These are phyloP conservation scores for Trichoderma lentiforme DNA, from an alignment of 2,329 filamentous ascomycete genomes.

Conservation along the genomic window DNA sequence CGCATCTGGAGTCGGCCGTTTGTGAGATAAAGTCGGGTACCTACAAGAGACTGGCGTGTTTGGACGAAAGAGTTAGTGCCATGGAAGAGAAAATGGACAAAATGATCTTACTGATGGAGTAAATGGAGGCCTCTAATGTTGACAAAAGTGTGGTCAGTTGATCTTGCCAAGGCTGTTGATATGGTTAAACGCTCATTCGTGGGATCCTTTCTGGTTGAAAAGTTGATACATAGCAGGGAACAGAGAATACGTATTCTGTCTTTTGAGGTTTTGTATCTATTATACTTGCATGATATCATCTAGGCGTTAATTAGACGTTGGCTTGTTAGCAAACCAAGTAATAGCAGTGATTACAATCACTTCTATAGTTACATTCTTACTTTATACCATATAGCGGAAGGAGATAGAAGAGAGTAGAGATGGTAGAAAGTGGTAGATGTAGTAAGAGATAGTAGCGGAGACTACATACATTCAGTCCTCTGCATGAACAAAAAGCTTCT, in stretches of 20 bases:
- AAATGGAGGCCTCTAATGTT: neutral
- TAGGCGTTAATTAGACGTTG: neutral
- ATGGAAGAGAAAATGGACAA: neutral
- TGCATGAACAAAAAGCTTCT: neutral
- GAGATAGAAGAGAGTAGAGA: neutral
- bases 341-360: neutral
- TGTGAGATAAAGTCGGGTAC: neutral
- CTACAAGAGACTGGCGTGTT: neutral
- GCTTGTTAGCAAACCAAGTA: neutral
- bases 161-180: neutral
- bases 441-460: neutral
- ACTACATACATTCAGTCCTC: neutral
- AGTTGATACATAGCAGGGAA: neutral
- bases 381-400: neutral
- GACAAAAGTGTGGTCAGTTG: neutral
- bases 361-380: neutral
- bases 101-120: neutral
- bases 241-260: neutral
- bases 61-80: neutral
- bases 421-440: neutral
- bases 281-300: neutral
- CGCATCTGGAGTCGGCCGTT: neutral
- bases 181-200: too few species aligned
- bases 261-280: neutral
- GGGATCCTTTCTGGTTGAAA: neutral